Evolutionary conservation across 148 eudicot genomes (phyloP).

Genomic region (Rhododendron henanense): DNA sequence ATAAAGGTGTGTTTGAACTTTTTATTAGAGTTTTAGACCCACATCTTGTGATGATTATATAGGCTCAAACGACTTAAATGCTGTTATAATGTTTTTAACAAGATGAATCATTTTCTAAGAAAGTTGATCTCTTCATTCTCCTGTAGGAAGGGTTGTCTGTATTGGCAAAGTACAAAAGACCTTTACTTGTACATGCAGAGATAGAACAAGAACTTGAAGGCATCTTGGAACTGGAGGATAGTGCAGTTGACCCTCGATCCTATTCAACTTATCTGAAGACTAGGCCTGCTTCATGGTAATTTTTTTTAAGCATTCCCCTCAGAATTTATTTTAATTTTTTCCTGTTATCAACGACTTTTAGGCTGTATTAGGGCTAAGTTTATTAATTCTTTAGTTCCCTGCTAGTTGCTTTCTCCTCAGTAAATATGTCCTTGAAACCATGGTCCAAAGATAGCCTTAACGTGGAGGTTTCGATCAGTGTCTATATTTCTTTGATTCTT

Average conservation of each 20-base stretch:
- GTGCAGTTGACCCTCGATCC: conserved; percentile 44
- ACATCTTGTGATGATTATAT: background rate
- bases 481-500: too few species aligned
- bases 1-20: too few species aligned
- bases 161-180: conserved; percentile 83
- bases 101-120: background rate
- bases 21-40: too few species aligned
- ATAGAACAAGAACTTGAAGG: conserved; percentile 42
- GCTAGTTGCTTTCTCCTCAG: too few species aligned
- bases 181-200: conserved; percentile 95
- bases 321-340: too few species aligned
- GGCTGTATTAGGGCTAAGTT: too few species aligned
- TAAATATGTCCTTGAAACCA: too few species aligned
- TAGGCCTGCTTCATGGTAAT: conserved; percentile 86
- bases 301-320: background rate
- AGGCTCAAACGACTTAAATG: background rate
- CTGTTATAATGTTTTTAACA: background rate
- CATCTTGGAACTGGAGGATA: conserved; percentile 22
- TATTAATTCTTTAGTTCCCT: too few species aligned
- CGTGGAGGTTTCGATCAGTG: too few species aligned
- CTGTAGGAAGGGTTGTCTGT: conserved; percentile 69
- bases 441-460: too few species aligned
- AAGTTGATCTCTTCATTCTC: conserved; percentile 16
- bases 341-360: too few species aligned
- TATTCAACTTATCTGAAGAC: conserved; percentile 80